phyloP scores from a whole-genome alignment of 257 asterid genomes.

The Gardenia jasminoides region DNA sequence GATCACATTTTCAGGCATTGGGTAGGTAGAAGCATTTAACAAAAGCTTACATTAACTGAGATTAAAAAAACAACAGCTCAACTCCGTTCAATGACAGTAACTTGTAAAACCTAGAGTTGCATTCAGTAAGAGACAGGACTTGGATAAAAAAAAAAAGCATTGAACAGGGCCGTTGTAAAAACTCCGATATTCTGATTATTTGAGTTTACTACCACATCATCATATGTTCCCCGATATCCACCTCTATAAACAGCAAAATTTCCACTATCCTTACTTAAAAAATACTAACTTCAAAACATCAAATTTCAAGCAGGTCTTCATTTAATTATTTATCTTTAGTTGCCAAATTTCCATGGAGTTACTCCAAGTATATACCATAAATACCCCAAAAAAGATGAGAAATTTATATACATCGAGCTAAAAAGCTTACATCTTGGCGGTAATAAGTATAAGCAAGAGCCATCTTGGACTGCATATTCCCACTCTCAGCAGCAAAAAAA shows the following conservation, averaged over 20 bases:
- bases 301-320: background rate
- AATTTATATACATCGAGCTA: background rate
- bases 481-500: constrained; percentile 76
- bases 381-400: too few species aligned
- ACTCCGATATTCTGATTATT: background rate
- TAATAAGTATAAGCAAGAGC: constrained; percentile 78
- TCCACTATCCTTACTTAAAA: background rate
- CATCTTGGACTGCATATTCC: constrained; percentile 96
- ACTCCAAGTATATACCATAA: background rate
- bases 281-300: background rate
- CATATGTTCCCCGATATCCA: background rate
- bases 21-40: background rate
- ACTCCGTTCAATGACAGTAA: background rate
- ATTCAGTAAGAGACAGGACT: background rate
- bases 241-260: background rate
- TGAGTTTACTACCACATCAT: background rate
- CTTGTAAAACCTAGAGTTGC: background rate
- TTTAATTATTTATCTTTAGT: too few species aligned
- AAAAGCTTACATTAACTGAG: background rate
- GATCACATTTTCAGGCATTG: background rate
- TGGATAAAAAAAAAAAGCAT: background rate
- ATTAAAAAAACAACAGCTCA: background rate
- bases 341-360: background rate
- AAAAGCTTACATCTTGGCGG: constrained; percentile 73
- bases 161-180: background rate